These are phyloP conservation scores for Phaseolus coccineus DNA, from an alignment of 331 rosid species.

Conservation along the genomic window DNA sequence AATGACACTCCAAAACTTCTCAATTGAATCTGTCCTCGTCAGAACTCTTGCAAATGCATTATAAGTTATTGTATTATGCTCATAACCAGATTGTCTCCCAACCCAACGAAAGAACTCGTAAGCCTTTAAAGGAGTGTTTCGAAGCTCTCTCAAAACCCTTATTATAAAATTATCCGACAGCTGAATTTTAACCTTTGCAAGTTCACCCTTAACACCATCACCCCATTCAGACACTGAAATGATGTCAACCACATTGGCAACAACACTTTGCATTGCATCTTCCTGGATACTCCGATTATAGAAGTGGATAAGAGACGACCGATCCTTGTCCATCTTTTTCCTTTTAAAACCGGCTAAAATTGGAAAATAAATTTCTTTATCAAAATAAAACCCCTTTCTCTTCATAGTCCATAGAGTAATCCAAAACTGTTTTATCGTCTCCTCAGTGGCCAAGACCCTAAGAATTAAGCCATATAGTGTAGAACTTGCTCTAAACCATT, in stretches of 20 bases:
- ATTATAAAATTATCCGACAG: constrained; percentile 63
- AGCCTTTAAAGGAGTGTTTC: constrained; percentile 59
- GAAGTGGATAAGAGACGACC: constrained; percentile 55
- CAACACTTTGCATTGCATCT: constrained; percentile 58
- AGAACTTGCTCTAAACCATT: constrained; percentile 68
- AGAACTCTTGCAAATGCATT: constrained; percentile 76
- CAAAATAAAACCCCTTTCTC: constrained; percentile 70
- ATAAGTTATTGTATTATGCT: constrained; percentile 67
- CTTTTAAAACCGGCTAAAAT: constrained; percentile 50
- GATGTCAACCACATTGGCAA: constrained; percentile 60
- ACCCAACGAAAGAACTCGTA: constrained; percentile 72
- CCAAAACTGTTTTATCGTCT: constrained; percentile 76
- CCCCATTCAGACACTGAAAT: constrained; percentile 69
- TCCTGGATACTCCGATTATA: constrained; percentile 59
- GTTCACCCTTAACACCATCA: constrained; percentile 53
- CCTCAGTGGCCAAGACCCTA: constrained; percentile 59
- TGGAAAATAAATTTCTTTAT: constrained; percentile 57
- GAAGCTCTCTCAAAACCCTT: constrained; percentile 71
- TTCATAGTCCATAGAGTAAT: constrained; percentile 59
- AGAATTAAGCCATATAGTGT: constrained; percentile 66
- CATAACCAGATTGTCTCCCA: constrained; percentile 51
- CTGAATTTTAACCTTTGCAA: constrained; percentile 54
- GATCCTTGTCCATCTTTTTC: constrained; percentile 62
- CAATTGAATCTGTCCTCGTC: constrained; percentile 59
- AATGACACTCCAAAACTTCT: constrained; percentile 72